Evolutionary conservation across 2,329 filamentous ascomycete genomes (phyloP).

Genomic region (Fusarium scirpi): DNA sequence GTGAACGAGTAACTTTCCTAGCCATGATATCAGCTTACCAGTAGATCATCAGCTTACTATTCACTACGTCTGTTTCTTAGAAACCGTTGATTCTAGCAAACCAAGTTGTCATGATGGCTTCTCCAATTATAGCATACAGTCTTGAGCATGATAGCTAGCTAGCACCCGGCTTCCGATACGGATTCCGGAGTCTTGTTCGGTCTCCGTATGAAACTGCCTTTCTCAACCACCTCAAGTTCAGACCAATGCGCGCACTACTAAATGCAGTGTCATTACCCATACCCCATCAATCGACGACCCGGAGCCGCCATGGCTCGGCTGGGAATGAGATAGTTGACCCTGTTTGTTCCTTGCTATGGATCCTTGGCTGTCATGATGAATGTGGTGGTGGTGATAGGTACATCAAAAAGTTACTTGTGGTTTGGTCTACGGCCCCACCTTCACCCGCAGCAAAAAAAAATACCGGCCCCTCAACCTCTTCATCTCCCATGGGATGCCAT

Average conservation of each 20-base stretch:
- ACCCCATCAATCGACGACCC: slow-evolving; percentile 23
- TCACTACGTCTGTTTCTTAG: not conserved
- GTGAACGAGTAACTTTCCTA: not conserved
- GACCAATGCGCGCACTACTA: slow-evolving; percentile 10
- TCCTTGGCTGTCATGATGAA: slow-evolving; percentile 13
- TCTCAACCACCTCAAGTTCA: slow-evolving; percentile 26
- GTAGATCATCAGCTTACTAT: slow-evolving; percentile 6
- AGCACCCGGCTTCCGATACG: slow-evolving; percentile 37
- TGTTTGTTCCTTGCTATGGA: not conserved
- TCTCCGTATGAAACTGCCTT: slow-evolving; percentile 28
- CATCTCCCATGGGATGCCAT: slow-evolving; percentile 12
- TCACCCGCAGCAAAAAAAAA: slow-evolving; percentile 16
- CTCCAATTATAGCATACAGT: not conserved
- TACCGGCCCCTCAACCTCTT: slow-evolving; percentile 37
- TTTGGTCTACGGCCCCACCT: slow-evolving; percentile 22
- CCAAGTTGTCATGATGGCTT: not conserved
- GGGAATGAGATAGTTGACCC: slow-evolving; percentile 20
- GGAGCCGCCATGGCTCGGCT: slow-evolving; percentile 21
- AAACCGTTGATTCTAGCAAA: not conserved
- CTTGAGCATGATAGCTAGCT: not conserved
- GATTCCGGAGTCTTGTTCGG: slow-evolving; percentile 31
- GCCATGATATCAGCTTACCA: not conserved
- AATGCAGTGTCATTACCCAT: slow-evolving; percentile 16
- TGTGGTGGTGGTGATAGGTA: not conserved
- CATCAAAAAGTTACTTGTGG: not conserved